A percentile compares a stretch with the other conserved stretches of the same genome.
These are phyloP conservation scores for Leptographium flavum DNA, from an alignment of 2,329 filamentous ascomycete genomes.

Conservation along the genomic window DNA sequence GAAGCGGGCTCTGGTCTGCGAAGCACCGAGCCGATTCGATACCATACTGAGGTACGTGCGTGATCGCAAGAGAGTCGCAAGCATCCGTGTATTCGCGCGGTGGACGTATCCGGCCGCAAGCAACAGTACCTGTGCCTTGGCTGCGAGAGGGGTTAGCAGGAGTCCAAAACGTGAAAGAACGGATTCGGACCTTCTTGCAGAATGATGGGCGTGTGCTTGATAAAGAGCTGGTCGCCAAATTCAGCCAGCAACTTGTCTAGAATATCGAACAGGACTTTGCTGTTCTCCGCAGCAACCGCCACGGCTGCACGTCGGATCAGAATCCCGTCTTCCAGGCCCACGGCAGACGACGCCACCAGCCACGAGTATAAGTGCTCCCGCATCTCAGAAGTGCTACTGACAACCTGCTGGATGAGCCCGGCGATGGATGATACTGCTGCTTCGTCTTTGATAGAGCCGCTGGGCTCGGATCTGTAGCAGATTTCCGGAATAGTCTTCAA, in stretches of 20 bases:
- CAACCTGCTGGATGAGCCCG: constrained; percentile 35
- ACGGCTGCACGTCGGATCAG: constrained; percentile 54
- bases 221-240: constrained; percentile 78
- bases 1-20: constrained; percentile 61
- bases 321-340: constrained; percentile 48
- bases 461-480: constrained; percentile 19
- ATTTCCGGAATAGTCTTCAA: constrained; percentile 31
- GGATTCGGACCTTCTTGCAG: constrained; percentile 64
- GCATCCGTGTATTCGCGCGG: constrained; percentile 47
- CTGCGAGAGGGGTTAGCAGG: constrained; percentile 26
- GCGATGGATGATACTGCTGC: constrained; percentile 40
- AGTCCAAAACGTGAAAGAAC: not conserved
- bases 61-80: constrained; percentile 57
- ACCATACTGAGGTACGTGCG: constrained; percentile 61
- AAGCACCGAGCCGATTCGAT: constrained; percentile 70
- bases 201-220: constrained; percentile 69
- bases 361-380: constrained; percentile 45
- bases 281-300: constrained; percentile 38
- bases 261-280: constrained; percentile 35
- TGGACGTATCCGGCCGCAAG: constrained; percentile 65
- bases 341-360: constrained; percentile 49
- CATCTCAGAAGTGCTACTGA: constrained; percentile 31
- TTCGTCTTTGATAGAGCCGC: constrained; percentile 10
- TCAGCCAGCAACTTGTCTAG: constrained; percentile 55
- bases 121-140: constrained; percentile 65